Conservation (phyloP, 345 rosid species). For the Erodium maritimum region DNA sequence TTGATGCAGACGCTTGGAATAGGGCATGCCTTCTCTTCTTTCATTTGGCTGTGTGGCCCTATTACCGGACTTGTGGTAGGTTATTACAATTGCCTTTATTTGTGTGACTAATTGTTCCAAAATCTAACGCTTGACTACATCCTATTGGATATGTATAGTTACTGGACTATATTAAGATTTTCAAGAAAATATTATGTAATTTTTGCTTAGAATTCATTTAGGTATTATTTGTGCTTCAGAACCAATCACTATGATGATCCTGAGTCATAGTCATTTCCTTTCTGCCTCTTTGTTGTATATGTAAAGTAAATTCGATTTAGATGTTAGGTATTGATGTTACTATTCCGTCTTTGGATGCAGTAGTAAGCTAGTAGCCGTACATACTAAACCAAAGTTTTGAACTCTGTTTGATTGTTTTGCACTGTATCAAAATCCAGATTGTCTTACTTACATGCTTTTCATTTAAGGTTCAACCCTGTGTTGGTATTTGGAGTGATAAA, state of each 20-base stretch:
- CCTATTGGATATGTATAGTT: not conserved
- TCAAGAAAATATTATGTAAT: not conserved
- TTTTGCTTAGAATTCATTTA: too few species aligned
- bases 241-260: not conserved
- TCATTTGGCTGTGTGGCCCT: constrained; percentile 97
- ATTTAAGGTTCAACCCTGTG: constrained; percentile 89
- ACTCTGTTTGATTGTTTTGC: not conserved
- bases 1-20: constrained; percentile 90
- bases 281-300: not conserved
- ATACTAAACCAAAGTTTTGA: not conserved
- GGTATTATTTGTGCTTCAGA: not conserved
- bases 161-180: not conserved
- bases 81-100: not conserved
- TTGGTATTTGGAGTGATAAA: constrained; percentile 97
- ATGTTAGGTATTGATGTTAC: too few species aligned
- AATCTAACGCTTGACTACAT: not conserved
- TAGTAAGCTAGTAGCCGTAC: not conserved
- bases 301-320: not conserved
- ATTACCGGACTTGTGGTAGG: constrained; percentile 26
- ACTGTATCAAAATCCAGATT: not conserved
- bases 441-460: not conserved
- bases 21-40: constrained; percentile 88
- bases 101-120: not conserved
- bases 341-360: not conserved
- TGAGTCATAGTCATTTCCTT: not conserved